Evolutionary conservation across 2,329 filamentous ascomycete species (phyloP).

Genomic region (Thermoascus crustaceus): DNA sequence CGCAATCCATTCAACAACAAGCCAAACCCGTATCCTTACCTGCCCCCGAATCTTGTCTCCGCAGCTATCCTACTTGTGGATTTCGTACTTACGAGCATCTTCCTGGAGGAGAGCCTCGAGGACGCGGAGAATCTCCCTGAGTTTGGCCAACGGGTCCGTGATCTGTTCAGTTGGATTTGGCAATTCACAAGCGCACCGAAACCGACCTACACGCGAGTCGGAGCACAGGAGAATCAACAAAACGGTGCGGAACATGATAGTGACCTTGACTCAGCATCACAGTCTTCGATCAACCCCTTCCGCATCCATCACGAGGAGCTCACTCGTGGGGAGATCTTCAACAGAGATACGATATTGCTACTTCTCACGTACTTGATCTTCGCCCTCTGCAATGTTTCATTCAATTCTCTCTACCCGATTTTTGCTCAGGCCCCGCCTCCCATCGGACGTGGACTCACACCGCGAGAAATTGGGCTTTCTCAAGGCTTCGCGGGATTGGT

Average conservation of each 20-base stretch:
- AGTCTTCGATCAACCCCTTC: slow-evolving; percentile 28
- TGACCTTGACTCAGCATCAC: slow-evolving; percentile 38
- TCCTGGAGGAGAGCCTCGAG: slow-evolving; percentile 79
- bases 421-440: slow-evolving; percentile 72
- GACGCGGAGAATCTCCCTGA: slow-evolving; percentile 55
- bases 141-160: slow-evolving; percentile 50
- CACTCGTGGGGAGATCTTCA: slow-evolving; percentile 56
- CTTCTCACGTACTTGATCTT: slow-evolving; percentile 85
- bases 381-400: slow-evolving; percentile 87
- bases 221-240: slow-evolving; percentile 19
- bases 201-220: slow-evolving; percentile 51
- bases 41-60: slow-evolving; percentile 73
- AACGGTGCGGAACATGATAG: slow-evolving; percentile 30
- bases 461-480: slow-evolving; percentile 74
- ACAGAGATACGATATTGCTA: slow-evolving; percentile 71
- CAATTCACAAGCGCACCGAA: slow-evolving; percentile 53
- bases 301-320: slow-evolving; percentile 39
- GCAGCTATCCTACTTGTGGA: slow-evolving; percentile 64
- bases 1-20: slow-evolving; percentile 48
- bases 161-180: slow-evolving; percentile 61
- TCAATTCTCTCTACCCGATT: slow-evolving; percentile 90
- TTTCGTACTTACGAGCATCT: slow-evolving; percentile 65
- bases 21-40: slow-evolving; percentile 64
- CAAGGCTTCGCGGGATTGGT: slow-evolving; percentile 75
- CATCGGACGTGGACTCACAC: slow-evolving; percentile 65